phyloP scores from a whole-genome alignment of 2,329 filamentous ascomycete genomes.

The Scytalidium sp. region DNA sequence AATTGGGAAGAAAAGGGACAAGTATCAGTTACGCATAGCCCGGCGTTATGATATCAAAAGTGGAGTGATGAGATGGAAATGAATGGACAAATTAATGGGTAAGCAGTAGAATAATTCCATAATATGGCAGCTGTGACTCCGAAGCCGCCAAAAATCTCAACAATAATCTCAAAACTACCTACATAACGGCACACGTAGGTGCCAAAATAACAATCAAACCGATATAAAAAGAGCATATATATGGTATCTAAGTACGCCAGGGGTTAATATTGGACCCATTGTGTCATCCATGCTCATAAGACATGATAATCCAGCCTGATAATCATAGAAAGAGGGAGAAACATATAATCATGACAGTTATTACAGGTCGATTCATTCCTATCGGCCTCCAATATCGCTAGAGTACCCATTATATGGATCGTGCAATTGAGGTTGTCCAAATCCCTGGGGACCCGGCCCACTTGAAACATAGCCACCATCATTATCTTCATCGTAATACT shows the following conservation, averaged over 20 bases:
- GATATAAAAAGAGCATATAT: not conserved
- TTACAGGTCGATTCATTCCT: not conserved
- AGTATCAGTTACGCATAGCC: no score
- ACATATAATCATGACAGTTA: not conserved
- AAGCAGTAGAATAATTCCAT: not conserved
- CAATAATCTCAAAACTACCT: not conserved
- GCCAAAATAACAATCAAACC: not conserved
- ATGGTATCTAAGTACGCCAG: not conserved
- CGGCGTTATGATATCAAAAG: no score
- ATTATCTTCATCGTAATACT: conserved; percentile 70
- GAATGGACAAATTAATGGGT: not conserved
- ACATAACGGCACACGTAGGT: not conserved
- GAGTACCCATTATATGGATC: conserved; percentile 27
- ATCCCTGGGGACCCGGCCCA: conserved; percentile 27
- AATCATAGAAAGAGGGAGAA: not conserved
- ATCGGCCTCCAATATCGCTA: conserved; percentile 27
- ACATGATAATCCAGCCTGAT: not conserved
- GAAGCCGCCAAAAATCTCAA: not conserved
- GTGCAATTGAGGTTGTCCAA: conserved; percentile 23
- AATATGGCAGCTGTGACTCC: not conserved
- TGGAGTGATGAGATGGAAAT: no score
- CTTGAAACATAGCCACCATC: conserved; percentile 63
- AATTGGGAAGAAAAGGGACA: not conserved
- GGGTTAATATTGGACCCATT: not conserved
- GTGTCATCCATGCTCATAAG: not conserved